phyloP scores from a whole-genome alignment of 75 land plant genomes.

The Pinus tabuliformis region DNA sequence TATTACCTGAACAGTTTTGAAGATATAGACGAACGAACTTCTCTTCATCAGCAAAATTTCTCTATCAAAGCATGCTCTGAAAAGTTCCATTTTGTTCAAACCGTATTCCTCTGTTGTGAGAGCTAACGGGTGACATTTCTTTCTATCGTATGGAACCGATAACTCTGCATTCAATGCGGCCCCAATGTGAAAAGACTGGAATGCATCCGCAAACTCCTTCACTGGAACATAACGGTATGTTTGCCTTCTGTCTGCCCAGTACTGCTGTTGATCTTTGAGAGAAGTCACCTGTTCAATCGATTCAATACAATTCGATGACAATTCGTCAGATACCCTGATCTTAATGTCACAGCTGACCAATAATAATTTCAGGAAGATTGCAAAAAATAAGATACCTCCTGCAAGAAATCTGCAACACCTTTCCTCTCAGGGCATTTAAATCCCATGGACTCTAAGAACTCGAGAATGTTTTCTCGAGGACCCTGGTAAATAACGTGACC shows the following conservation, averaged over 20 bases:
- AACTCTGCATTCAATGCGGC: slow-evolving; percentile 40
- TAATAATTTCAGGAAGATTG: not conserved
- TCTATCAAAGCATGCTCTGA: slow-evolving; percentile 51
- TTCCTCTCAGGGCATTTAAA: slow-evolving; percentile 84
- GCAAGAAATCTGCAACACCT: slow-evolving; percentile 19
- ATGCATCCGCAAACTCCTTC: slow-evolving; percentile 74
- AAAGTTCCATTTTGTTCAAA: slow-evolving; percentile 47
- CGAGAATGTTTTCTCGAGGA: slow-evolving; percentile 64
- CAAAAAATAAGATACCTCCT: not conserved
- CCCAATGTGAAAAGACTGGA: slow-evolving; percentile 66
- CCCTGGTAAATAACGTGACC: slow-evolving; percentile 86
- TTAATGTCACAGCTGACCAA: not conserved
- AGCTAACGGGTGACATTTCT: slow-evolving; percentile 69
- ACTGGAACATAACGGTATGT: slow-evolving; percentile 63
- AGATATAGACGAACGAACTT: slow-evolving; percentile 61
- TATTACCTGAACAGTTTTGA: slow-evolving; percentile 49
- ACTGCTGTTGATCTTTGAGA: slow-evolving; percentile 84
- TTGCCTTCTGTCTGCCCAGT: slow-evolving; percentile 54
- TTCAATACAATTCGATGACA: too few relatives aligned
- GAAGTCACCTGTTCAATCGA: slow-evolving; percentile 66
- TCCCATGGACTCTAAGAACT: slow-evolving; percentile 77
- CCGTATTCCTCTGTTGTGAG: slow-evolving; percentile 51
- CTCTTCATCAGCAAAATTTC: slow-evolving; percentile 67
- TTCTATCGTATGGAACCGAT: slow-evolving; percentile 55
- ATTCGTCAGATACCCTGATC: not conserved